Base-by-base conservation (phyloP, 768 basidiomycete genomes). In the Lactarius pseudohatsudake region DNA sequence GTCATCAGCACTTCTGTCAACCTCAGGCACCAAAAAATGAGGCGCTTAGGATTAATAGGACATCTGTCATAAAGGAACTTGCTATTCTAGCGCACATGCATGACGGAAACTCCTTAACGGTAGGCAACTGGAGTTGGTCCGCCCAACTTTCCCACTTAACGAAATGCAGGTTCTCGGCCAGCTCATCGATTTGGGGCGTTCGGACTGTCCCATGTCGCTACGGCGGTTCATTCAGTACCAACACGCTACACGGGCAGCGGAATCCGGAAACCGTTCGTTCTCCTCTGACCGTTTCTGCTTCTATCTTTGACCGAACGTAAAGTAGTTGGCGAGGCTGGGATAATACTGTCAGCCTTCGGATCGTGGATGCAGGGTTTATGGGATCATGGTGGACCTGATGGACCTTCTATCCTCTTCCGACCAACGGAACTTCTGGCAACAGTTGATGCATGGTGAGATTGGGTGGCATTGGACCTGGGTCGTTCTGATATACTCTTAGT, bases 171-270 rank as follows among this genome's bases (percentile, higher is more conserved):
- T 20, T 78, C 80, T 32, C 78, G 78, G 41, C 72, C 76, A 11
- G 74, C 77, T 45, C 73, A 74, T 8, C 60, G 69, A 16, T 71
- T 73, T 50, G 72, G 53, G 62, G 16, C 45, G 62, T 59, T 56
- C 62, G 8, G 62, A 64, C 45, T 20, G 15, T 47, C 53, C 26
- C 28, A 60, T 64, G 36, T 59, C 84, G 4, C 72, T 90, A 11
- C 66, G 75, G 28, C 82, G 81, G 63, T 74, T 88, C 41, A 76
- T 82, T 15, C 73, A 79, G 0, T 86, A 86, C 71, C 85, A 85
- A 68, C 86, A 87, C 68, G 74, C 85, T n/a, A 47, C 81, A 36
- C 89, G 88, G 89, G 67, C 76, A 10, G 65, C 74, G 22, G 78
- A 81, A 34, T 77, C 76, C 6, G 74, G 69, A 36, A 71, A 74